Evolutionary conservation across 148 eudicot species (phyloP).

Genomic region (Nepenthes gracilis): DNA sequence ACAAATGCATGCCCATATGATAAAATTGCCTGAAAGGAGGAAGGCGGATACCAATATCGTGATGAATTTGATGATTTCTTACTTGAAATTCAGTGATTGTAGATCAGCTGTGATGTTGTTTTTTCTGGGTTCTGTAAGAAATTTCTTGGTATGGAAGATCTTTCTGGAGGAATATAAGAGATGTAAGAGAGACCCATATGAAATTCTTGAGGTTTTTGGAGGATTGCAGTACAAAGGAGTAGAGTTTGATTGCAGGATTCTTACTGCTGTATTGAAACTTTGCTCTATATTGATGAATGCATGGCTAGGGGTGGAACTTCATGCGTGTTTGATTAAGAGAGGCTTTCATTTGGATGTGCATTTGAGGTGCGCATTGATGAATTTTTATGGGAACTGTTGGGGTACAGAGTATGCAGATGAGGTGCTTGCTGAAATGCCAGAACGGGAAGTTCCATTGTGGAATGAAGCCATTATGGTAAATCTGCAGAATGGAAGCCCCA

Average conservation of each 20-base stretch:
- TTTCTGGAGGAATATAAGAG: slow-evolving; percentile 33
- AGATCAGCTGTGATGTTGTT: slow-evolving; percentile 38
- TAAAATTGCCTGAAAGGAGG: slow-evolving; percentile 18
- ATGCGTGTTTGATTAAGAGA: slow-evolving; percentile 41
- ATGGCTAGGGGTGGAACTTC: slow-evolving; percentile 46
- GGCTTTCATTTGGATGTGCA: slow-evolving; percentile 46
- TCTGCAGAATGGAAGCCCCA: slow-evolving; percentile 23
- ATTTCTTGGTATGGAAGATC: slow-evolving; percentile 30
- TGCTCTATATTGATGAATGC: slow-evolving; percentile 31
- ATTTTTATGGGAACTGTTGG: slow-evolving; percentile 54
- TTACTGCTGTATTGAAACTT: slow-evolving; percentile 34
- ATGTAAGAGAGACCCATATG: slow-evolving; percentile 46
- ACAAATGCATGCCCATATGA: slow-evolving; percentile 41
- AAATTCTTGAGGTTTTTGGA: slow-evolving; percentile 43
- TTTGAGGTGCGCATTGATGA: slow-evolving; percentile 42
- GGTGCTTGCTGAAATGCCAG: slow-evolving; percentile 33
- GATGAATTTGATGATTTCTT: slow-evolving; percentile 28
- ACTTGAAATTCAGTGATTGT: slow-evolving; percentile 38
- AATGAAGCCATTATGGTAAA: slow-evolving; percentile 35
- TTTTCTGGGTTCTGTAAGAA: slow-evolving; percentile 21
- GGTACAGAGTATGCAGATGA: slow-evolving; percentile 28
- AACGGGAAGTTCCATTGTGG: slow-evolving; percentile 22
- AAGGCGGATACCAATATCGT: slow-evolving; percentile 13
- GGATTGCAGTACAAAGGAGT: slow-evolving; percentile 45
- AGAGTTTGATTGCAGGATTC: slow-evolving; percentile 24